A percentile compares a stretch with the other conserved stretches of the same genome.
Evolutionary conservation across 176 grass and related monocot species (phyloP).

Genomic region (Bothriochloa decipiens): DNA sequence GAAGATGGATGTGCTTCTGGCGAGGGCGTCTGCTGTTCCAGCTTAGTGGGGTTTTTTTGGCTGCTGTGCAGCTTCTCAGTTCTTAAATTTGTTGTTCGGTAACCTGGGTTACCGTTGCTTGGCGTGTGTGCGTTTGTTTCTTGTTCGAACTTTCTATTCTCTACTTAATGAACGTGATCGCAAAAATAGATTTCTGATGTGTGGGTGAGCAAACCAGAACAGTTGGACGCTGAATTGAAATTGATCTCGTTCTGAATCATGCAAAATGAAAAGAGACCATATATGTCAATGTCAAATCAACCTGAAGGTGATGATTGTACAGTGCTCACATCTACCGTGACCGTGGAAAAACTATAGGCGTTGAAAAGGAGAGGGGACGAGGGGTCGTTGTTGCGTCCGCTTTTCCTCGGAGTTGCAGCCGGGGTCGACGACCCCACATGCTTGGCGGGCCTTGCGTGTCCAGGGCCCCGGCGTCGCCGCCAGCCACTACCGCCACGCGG

Average conservation of each 20-base stretch:
- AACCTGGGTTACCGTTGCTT: too few relatives aligned
- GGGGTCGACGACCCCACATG: slow-evolving; percentile 20
- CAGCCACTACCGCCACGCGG: too few relatives aligned
- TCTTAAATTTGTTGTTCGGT: too few relatives aligned
- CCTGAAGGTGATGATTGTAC: background rate
- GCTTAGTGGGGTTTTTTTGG: too few relatives aligned
- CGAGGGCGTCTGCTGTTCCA: too few relatives aligned
- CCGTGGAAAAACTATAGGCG: background rate
- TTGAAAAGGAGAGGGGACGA: background rate
- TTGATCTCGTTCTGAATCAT: too few relatives aligned
- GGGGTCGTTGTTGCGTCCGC: background rate
- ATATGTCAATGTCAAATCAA: background rate
- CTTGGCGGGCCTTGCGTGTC: slow-evolving; percentile 23
- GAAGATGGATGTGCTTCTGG: too few relatives aligned
- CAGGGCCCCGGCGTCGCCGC: background rate
- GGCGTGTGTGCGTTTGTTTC: too few relatives aligned
- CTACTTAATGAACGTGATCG: too few relatives aligned
- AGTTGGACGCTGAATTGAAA: background rate
- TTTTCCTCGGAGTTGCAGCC: slow-evolving; percentile 14
- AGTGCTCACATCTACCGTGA: background rate
- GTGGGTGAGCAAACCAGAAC: background rate
- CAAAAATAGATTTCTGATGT: too few relatives aligned
- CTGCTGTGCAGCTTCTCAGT: too few relatives aligned
- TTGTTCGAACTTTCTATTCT: too few relatives aligned
- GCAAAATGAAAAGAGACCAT: background rate